Evolutionary conservation across 2,329 filamentous ascomycete genomes (phyloP).

Genomic region (Diplodia corticola): DNA sequence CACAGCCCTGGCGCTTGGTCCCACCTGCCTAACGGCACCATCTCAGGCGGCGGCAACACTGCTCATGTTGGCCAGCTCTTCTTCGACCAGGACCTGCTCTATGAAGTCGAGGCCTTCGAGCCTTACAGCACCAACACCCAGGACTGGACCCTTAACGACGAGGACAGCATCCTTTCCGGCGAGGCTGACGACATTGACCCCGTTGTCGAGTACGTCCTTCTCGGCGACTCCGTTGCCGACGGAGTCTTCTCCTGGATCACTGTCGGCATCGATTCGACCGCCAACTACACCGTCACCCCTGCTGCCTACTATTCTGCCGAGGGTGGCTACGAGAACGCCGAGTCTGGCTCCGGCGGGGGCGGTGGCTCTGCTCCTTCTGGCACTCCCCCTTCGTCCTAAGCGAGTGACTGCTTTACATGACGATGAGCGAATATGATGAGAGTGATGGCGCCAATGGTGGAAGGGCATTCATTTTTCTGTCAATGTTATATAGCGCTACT

Average conservation of each 20-base stretch:
- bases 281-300: conserved; percentile 21
- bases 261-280: conserved; percentile 18
- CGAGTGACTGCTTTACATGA: neutral
- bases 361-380: conserved; percentile 5
- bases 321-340: conserved; percentile 18
- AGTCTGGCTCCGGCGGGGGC: conserved; percentile 4
- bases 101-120: conserved; percentile 48
- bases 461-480: neutral
- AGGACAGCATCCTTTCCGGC: conserved; percentile 53
- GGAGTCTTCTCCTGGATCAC: conserved; percentile 38
- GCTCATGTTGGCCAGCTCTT: conserved; percentile 66
- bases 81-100: conserved; percentile 61
- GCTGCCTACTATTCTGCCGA: conserved; percentile 21
- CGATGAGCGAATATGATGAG: neutral
- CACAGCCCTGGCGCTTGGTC: conserved; percentile 38
- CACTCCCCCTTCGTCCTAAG: conserved; percentile 7
- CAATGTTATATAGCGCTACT: neutral
- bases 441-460: neutral
- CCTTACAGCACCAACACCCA: conserved; percentile 50
- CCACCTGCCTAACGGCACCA: conserved; percentile 52
- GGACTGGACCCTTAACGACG: conserved; percentile 50
- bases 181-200: conserved; percentile 56
- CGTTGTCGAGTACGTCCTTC: conserved; percentile 57
- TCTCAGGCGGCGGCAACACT: conserved; percentile 50
- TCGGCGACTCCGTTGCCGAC: conserved; percentile 50